phyloP scores from a whole-genome alignment of 345 rosid species.

The Orychophragmus violaceus region DNA sequence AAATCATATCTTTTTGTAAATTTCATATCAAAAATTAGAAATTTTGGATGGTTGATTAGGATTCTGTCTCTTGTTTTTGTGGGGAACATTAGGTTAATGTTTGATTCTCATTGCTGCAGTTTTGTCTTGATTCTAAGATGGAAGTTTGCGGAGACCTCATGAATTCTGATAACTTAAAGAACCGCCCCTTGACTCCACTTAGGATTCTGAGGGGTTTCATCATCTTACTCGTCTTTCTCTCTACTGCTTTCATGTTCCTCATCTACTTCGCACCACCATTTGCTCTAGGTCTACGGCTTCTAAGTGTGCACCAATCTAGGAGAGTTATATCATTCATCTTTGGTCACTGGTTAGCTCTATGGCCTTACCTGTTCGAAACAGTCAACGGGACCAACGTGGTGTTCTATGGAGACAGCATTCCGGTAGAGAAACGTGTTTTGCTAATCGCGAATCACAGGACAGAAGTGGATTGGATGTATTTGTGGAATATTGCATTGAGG shows the following conservation, averaged over 20 bases:
- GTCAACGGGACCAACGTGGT: constrained; percentile 62
- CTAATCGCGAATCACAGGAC: constrained; percentile 76
- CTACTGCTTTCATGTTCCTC: constrained; percentile 65
- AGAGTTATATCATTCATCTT: constrained; percentile 51
- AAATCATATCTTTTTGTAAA: too few relatives aligned
- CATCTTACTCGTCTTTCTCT: constrained; percentile 53
- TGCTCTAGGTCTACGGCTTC: constrained; percentile 38
- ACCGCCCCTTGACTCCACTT: constrained; percentile 51
- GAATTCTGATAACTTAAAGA: constrained; percentile 40
- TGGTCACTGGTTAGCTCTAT: constrained; percentile 62
- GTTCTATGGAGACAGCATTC: constrained; percentile 58
- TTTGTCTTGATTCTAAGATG: constrained; percentile 23
- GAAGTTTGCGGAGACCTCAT: constrained; percentile 36
- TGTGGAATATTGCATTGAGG: constrained; percentile 75
- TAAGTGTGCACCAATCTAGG: constrained; percentile 48
- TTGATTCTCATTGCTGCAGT: background rate
- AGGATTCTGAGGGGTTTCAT: constrained; percentile 57
- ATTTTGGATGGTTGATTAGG: background rate
- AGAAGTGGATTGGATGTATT: constrained; percentile 88
- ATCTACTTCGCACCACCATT: constrained; percentile 48
- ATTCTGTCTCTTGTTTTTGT: background rate
- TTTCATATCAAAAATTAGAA: background rate
- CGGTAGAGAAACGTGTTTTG: constrained; percentile 48
- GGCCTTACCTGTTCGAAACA: constrained; percentile 80
- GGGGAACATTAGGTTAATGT: too few relatives aligned